phyloP scores from a whole-genome alignment of 1,284 basidiomycete genomes.

The Hypsizygus ulmarius region DNA sequence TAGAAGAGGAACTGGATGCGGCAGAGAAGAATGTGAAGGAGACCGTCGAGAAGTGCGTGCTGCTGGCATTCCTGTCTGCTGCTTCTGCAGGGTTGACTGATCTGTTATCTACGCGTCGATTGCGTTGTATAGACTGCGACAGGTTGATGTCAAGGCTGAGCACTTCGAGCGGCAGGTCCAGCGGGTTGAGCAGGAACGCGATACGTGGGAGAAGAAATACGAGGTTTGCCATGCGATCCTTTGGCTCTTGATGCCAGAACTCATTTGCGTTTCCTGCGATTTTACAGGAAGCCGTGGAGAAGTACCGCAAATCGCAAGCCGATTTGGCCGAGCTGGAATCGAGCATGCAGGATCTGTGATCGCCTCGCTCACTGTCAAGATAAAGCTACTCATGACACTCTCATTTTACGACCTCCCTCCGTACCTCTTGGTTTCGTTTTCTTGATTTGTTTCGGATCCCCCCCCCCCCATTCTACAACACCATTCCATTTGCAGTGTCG shows the following conservation, averaged over 20 bases:
- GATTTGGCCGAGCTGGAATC: constrained; percentile 88
- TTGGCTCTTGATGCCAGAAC: not conserved
- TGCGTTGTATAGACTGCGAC: constrained; percentile 70
- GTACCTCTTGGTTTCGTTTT: constrained; percentile 8
- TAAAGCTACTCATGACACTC: constrained; percentile 12
- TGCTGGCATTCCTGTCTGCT: constrained; percentile 8
- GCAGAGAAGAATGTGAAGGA: constrained; percentile 98
- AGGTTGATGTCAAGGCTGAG: constrained; percentile 98
- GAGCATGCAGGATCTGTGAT: constrained; percentile 80
- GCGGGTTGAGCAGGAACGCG: constrained; percentile 88
- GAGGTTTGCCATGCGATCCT: constrained; percentile 54
- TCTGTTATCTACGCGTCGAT: constrained; percentile 10
- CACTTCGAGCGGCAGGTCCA: constrained; percentile 95
- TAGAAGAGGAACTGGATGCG: constrained; percentile 94
- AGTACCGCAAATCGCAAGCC: constrained; percentile 75
- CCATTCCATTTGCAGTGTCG: constrained; percentile 8
- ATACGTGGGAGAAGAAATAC: constrained; percentile 93
- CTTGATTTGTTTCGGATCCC: constrained; percentile 16
- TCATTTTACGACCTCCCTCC: constrained; percentile 5
- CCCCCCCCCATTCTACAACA: constrained; percentile 6
- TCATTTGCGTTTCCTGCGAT: constrained; percentile 2
- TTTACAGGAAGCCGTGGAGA: constrained; percentile 68
- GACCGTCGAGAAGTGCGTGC: constrained; percentile 90
- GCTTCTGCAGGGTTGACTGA: constrained; percentile 15
- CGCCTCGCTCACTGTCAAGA: constrained; percentile 12